Percentiles rank a stretch among this genome's conserved stretches.
Conservation (phyloP, 257 asterid genomes). For the Petrea volubilis region DNA sequence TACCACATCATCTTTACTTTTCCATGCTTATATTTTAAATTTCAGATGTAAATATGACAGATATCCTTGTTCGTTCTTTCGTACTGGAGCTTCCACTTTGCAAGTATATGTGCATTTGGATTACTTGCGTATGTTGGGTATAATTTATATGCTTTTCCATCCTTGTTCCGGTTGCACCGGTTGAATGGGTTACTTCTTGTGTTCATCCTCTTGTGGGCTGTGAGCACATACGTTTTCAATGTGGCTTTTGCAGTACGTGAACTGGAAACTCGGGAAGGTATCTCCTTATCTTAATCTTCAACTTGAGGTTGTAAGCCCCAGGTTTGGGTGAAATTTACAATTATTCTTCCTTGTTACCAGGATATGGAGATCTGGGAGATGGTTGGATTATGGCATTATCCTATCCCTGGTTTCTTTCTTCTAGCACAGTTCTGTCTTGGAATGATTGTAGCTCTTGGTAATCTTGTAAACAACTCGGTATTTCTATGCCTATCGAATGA, state of each 20-base stretch:
- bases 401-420: slow-evolving; percentile 96
- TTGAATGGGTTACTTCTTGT: slow-evolving; percentile 93
- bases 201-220: slow-evolving; percentile 99
- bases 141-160: slow-evolving; percentile 80
- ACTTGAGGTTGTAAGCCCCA: slow-evolving; percentile 16
- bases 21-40: slow-evolving; percentile 35
- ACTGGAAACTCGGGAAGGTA: slow-evolving; percentile 93
- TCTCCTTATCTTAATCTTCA: slow-evolving; percentile 28
- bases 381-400: slow-evolving; percentile 98
- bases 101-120: slow-evolving; percentile 97
- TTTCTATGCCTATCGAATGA: slow-evolving; percentile 74
- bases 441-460: slow-evolving; percentile 94
- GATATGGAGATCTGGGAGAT: slow-evolving; percentile 99
- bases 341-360: slow-evolving; percentile 42
- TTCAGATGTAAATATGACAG: slow-evolving; percentile 57
- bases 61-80: slow-evolving; percentile 89
- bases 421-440: slow-evolving; percentile 97
- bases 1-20: background rate
- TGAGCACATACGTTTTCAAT: slow-evolving; percentile 90
- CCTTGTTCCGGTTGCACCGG: slow-evolving; percentile 88
- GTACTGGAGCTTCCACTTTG: slow-evolving; percentile 98
- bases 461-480: slow-evolving; percentile 91
- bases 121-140: slow-evolving; percentile 95
- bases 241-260: slow-evolving; percentile 85
- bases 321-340: slow-evolving; percentile 27